Conservation (phyloP, 345 rosid species). For the Theobroma cacao region DNA sequence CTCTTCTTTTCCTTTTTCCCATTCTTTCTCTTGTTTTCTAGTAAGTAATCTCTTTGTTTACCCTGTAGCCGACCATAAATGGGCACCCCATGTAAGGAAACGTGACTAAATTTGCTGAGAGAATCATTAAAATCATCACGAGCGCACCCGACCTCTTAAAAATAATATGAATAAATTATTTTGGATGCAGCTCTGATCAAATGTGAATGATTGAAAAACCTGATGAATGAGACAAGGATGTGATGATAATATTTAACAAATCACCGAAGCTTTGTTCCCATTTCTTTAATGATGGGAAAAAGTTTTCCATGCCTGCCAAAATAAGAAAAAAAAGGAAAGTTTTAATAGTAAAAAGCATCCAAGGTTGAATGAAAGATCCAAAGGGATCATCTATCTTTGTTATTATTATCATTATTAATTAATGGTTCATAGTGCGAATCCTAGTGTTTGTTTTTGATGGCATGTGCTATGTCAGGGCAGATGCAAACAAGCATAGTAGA, state of each 20-base stretch:
- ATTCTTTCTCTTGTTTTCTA: not conserved
- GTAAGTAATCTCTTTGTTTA: not conserved
- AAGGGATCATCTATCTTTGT: not conserved
- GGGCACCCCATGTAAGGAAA: slow-evolving; percentile 10
- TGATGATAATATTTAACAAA: slow-evolving; percentile 5
- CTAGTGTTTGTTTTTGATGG: slow-evolving; percentile 4
- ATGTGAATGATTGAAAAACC: slow-evolving; percentile 13
- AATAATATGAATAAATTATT: not conserved
- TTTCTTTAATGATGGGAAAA: not conserved
- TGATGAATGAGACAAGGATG: slow-evolving; percentile 9
- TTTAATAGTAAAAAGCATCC: no score
- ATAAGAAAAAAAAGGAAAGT: not conserved
- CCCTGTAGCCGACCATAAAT: slow-evolving; percentile 11
- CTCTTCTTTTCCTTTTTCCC: not conserved
- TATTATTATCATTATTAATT: not conserved
- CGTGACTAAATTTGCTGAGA: slow-evolving; percentile 14
- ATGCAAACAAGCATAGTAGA: not conserved
- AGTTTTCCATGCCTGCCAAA: not conserved
- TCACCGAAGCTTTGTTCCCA: not conserved
- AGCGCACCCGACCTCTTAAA: not conserved
- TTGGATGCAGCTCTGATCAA: not conserved
- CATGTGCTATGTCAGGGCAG: not conserved
- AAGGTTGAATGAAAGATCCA: not conserved
- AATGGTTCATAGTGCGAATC: not conserved
- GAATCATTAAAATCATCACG: not conserved